These are phyloP conservation scores for Lablab purpureus DNA, from an alignment of 306 rosid species.

Conservation along the genomic window DNA sequence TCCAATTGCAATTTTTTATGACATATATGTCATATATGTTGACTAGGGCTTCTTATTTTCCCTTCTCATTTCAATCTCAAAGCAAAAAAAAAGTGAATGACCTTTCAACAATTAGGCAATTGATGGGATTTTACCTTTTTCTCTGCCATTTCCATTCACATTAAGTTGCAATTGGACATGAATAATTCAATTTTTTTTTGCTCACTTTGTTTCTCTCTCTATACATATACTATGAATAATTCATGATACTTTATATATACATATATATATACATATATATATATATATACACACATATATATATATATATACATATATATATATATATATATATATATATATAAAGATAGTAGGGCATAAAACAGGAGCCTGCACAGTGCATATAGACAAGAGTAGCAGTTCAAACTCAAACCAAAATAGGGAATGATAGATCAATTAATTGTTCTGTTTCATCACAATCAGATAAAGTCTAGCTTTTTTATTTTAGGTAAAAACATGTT, in stretches of 20 bases:
- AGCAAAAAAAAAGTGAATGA: slow-evolving; percentile 38
- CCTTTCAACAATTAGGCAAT: slow-evolving; percentile 53
- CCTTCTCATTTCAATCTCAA: slow-evolving; percentile 40
- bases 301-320: too few species aligned
- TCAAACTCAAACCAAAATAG: slow-evolving; percentile 44
- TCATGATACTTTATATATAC: not conserved
- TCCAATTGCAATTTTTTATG: slow-evolving; percentile 12
- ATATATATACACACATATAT: too few species aligned
- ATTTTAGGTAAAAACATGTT: slow-evolving; percentile 47
- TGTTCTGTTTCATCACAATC: slow-evolving; percentile 43
- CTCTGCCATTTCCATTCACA: slow-evolving; percentile 43
- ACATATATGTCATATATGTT: not conserved
- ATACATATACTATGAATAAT: not conserved
- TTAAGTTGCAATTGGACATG: slow-evolving; percentile 26
- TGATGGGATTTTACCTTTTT: slow-evolving; percentile 49
- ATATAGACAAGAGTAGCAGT: slow-evolving; percentile 41
- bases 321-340: too few species aligned
- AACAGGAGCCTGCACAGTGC: slow-evolving; percentile 21
- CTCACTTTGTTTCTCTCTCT: not conserved
- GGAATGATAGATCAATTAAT: slow-evolving; percentile 39
- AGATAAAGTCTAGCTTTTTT: slow-evolving; percentile 29
- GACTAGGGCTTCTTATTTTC: not conserved
- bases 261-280: too few species aligned
- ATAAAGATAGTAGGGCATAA: not conserved
- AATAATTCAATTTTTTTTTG: slow-evolving; percentile 6